Percentiles rank a stretch among this genome's conserved stretches.
Evolutionary conservation across 2,329 filamentous ascomycete species (phyloP).

Genomic region (Fusarium sarcochroum): DNA sequence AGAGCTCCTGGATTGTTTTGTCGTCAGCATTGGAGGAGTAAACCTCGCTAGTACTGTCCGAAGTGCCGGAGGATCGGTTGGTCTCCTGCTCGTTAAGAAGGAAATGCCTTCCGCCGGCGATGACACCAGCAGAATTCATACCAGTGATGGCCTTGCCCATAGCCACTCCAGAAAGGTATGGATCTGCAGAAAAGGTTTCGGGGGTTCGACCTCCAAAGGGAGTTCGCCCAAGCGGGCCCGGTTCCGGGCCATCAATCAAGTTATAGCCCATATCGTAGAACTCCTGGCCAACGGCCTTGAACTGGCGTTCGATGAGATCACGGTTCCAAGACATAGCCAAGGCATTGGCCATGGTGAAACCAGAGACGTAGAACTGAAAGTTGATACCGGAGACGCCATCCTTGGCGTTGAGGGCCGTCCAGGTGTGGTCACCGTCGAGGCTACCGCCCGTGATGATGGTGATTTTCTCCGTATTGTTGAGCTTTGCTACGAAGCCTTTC

Average conservation of each 20-base stretch:
- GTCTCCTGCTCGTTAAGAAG: conserved; percentile 68
- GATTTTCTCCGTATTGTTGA: background rate
- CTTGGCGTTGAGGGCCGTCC: background rate
- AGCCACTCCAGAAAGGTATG: conserved; percentile 84
- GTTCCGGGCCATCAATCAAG: background rate
- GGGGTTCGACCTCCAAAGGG: conserved; percentile 82
- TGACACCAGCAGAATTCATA: conserved; percentile 66
- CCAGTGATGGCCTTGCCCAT: conserved; percentile 83
- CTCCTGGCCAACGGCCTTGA: background rate
- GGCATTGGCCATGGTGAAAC: background rate
- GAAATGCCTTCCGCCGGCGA: conserved; percentile 66
- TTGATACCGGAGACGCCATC: background rate
- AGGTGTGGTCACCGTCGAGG: too few species aligned
- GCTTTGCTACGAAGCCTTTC: background rate
- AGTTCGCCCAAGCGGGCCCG: conserved; percentile 7
- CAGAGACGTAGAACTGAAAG: conserved; percentile 4
- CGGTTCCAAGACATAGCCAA: background rate
- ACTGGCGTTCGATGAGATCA: background rate
- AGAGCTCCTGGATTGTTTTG: conserved; percentile 69
- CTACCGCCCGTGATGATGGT: conserved; percentile 2
- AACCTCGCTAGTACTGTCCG: background rate
- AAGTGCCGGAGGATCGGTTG: conserved; percentile 71
- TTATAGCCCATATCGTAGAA: background rate
- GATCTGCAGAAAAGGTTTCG: conserved; percentile 90
- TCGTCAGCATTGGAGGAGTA: conserved; percentile 9